Evolutionary conservation across 371 early-diverging fungal species (phyloP).

Genomic region (Mucor circinelloides): DNA sequence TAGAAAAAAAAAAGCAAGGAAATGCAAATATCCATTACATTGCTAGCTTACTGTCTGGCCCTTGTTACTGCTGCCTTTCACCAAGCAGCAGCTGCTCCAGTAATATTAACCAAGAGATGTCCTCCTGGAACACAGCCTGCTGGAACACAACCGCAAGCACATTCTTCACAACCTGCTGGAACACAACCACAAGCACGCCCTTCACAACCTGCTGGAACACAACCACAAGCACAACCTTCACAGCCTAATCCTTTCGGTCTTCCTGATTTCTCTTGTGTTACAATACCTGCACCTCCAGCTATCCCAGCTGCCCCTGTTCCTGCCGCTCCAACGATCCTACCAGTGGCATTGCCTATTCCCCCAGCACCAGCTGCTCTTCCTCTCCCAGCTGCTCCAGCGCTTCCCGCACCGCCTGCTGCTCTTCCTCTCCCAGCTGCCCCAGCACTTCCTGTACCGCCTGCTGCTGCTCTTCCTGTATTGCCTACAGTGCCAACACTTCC

Average conservation of each 20-base stretch:
- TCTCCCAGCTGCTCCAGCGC: not conserved
- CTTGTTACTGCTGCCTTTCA: not conserved
- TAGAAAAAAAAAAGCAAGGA: not conserved
- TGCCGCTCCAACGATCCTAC: not conserved
- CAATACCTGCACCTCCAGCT: not conserved
- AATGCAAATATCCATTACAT: not conserved
- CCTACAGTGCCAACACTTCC: not conserved
- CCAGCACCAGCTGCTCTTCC: not conserved
- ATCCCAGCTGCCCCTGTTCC: not conserved
- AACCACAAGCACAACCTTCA: not conserved
- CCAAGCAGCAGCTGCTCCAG: not conserved
- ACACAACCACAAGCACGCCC: not conserved
- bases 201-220: not conserved
- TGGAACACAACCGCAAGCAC: not conserved
- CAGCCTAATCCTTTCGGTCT: not conserved
- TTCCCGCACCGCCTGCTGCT: not conserved
- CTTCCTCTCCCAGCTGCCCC: slow-evolving; percentile 3
- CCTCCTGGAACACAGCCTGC: slow-evolving; percentile 4
- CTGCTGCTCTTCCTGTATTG: not conserved
- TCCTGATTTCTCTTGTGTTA: not conserved
- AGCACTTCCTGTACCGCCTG: not conserved
- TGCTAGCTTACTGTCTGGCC: not conserved
- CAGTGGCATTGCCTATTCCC: not conserved
- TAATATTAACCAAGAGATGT: not conserved
- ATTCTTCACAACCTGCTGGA: not conserved